A percentile compares a stretch with the other conserved stretches of the same genome.
phyloP scores from a whole-genome alignment of 148 eudicot genomes.

The Rhododendron mucronatum region DNA sequence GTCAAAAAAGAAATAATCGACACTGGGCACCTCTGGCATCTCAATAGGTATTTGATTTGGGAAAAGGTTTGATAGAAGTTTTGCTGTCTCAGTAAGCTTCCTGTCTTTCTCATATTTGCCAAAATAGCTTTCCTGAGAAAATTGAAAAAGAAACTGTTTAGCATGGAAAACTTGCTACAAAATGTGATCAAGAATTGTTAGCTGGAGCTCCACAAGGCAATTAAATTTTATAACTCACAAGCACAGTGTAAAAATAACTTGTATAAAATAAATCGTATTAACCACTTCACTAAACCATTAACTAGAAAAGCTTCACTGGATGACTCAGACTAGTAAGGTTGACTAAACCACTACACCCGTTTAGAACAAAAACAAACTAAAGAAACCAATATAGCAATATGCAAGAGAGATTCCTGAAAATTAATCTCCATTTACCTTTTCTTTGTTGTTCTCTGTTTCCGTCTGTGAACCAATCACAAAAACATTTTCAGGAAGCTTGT shows the following conservation, averaged over 20 bases:
- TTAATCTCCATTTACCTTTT: conserved; percentile 43
- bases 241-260: neutral
- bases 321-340: neutral
- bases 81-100: conserved; percentile 57
- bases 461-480: conserved; percentile 71
- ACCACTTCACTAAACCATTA: neutral
- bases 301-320: neutral
- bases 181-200: neutral
- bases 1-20: neutral
- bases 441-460: conserved; percentile 58
- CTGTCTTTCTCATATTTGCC: conserved; percentile 61
- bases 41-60: conserved; percentile 81
- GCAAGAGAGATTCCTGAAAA: neutral
- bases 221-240: neutral
- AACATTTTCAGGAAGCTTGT: conserved; percentile 63
- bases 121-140: conserved; percentile 70
- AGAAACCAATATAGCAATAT: neutral
- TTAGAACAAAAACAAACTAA: neutral
- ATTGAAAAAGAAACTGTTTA: conserved; percentile 2
- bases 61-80: conserved; percentile 61
- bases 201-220: neutral
- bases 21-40: conserved; percentile 65
- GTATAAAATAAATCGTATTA: neutral
- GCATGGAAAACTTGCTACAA: neutral
- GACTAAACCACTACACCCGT: neutral